Evolutionary conservation across 108 stramenopile species (phyloP).

Genomic region (Schizochytrium sp.): DNA sequence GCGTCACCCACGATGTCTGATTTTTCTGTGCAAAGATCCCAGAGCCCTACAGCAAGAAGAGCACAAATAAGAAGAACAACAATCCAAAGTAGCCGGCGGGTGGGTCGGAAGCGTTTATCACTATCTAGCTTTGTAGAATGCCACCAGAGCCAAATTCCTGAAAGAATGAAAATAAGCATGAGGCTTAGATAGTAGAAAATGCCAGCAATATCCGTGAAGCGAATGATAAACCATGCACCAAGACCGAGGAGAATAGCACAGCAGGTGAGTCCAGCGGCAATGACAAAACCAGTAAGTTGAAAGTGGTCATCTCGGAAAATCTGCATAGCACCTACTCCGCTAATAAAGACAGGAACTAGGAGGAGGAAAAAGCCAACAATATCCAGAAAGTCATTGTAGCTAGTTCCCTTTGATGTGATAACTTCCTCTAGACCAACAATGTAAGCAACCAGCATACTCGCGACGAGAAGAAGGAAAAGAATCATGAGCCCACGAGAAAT

Average conservation of each 20-base stretch:
- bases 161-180: constrained; percentile 4
- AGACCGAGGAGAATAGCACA: not conserved
- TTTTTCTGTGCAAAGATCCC: constrained; percentile 26
- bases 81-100: not conserved
- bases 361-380: not conserved
- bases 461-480: constrained; percentile 8
- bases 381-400: constrained; percentile 54
- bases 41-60: not conserved
- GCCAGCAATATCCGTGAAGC: not conserved
- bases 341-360: constrained; percentile 25
- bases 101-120: constrained; percentile 4
- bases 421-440: constrained; percentile 9
- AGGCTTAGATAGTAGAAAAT: constrained; percentile 47
- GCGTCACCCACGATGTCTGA: not conserved
- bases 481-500: constrained; percentile 11
- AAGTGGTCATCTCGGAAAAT: constrained; percentile 47
- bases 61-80: not conserved
- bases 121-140: not conserved
- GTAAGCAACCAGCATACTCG: not conserved
- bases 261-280: not conserved
- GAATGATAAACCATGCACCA: not conserved
- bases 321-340: not conserved
- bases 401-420: not conserved
- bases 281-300: not conserved
- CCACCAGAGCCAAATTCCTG: constrained; percentile 44